Evolutionary conservation across 495 filamentous ascomycete species (phyloP), one percentile per base, ranked within the genome.

Genomic region (Hypoxylon fuscum): DNA sequence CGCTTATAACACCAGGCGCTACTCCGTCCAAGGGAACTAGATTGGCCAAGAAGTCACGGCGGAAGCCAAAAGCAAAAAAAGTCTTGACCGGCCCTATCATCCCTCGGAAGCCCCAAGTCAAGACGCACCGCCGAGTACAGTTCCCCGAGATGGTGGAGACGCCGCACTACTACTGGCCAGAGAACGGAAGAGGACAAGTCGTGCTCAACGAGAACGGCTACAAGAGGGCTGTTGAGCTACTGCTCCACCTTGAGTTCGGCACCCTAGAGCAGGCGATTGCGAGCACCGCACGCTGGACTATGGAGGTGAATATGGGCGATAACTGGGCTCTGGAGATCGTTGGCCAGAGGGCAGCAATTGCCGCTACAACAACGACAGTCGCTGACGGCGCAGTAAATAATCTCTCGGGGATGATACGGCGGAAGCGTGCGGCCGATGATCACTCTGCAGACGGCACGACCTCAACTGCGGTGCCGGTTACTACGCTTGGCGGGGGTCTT

Each of bases 171-270:
- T 80, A 75, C 58, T 95, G 89, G 90, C 88, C 87, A 4, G 64
- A 78, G 15, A 75, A 81, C 22, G 87, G 87, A 42, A 81, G 91
- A 35, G 92, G 90, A 6, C 78, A 89, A 15, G 79, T 89, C 6
- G 77, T 96, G 2, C 79, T 96, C 6, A 80, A 81, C 32, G 87
- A 91, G 31, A 80, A 80, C 49, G 85, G 87, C 34, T 98, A 96
- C 76, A 88, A 90, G 56, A 81, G 85, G 8, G 85, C 88, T n/a
- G 84, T 87, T 53, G 89, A 96, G 62, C 75, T 91, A 29, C 79
- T 98, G 1, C 82, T 97, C n/a, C 85, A 88, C 20, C 83, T 93
- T 11, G 91, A 97, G 71, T 97, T 97, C 74, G 86, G 86, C 9
- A 88, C 85, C 31, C 63, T 87, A 20, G 81, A 87, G 2, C 82